Base-by-base conservation (phyloP, 306 rosid genomes). In the Lagenaria siceraria region DNA sequence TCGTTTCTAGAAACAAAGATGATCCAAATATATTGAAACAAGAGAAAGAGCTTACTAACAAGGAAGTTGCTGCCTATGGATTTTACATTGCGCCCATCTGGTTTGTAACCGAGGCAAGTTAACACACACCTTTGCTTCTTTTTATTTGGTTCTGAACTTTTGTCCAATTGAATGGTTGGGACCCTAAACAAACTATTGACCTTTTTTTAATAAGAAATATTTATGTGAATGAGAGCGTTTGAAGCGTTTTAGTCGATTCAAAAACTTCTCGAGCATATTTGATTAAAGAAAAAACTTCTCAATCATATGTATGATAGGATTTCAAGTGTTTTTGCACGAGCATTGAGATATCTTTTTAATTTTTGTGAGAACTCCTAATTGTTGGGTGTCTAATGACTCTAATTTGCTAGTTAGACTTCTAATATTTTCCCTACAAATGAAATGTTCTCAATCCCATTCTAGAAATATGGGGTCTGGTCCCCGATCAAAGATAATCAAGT, bases 51-150 rank as follows among this genome's bases (percentile, higher is more conserved):
- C 91, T 83, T 36, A 85, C 97, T 13, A 10, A 88, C 40, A 83
- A 79, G 83, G 90, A 96, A 88, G 81, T 96, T 81, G 99, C 98
- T 75, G 78, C 36, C 3, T 90, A 85, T 83, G 99, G 99, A 75
- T 90, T 92, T 84, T 96, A 88, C 90, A 80, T 96, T 81, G 98
- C 99, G 17, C 99, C 99, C 18, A 84, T 96, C 78, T 96, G 99
- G 99, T 96, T 96, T 80, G 6, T 88, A 64, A 92, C 99, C 19
- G 99, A 96, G 96, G 99, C 90, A 85, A 84, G 87, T 31, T 73
- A 73, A 46, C 46, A 36, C 33, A 61, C 81, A 62, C 77, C 73
- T 79, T 52, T 21, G 49, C 43, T 76, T 79, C 48, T 49, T 49
- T 66, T 63, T 80, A 4, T 63, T 81, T 59, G 77, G 65, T 33